phyloP scores from a whole-genome alignment of 2,329 filamentous ascomycete species.

The Cyphellophora attinorum region DNA sequence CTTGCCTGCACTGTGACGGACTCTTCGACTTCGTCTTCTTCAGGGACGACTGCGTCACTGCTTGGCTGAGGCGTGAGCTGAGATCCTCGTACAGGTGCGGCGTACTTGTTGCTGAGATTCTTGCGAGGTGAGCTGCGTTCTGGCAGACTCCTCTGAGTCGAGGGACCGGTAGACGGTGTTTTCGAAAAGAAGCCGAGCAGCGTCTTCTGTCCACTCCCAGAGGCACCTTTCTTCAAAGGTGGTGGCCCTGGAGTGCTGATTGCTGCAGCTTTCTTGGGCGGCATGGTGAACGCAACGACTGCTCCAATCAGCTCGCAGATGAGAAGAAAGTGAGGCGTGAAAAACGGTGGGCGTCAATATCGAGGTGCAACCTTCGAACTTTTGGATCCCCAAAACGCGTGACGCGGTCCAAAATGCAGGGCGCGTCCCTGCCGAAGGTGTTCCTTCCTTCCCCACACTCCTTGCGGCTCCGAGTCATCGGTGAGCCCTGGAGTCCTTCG shows the following conservation, averaged over 20 bases:
- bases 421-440: too few species aligned
- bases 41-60: constrained; percentile 63
- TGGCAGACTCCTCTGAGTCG: constrained; percentile 7
- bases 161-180: constrained; percentile 21
- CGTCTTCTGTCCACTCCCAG: constrained; percentile 53
- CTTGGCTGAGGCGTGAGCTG: constrained; percentile 66
- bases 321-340: too few species aligned
- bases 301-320: too few species aligned
- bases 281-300: too few species aligned
- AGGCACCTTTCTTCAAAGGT: constrained; percentile 29
- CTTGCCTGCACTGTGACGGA: constrained; percentile 23
- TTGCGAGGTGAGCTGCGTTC: constrained; percentile 20
- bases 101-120: constrained; percentile 37
- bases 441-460: too few species aligned
- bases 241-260: constrained; percentile 21
- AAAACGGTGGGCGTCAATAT: too few species aligned
- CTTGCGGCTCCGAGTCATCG: too few species aligned
- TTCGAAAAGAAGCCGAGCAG: constrained; percentile 75
- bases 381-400: too few species aligned
- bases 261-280: constrained; percentile 20
- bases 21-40: constrained; percentile 45
- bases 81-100: constrained; percentile 27
- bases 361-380: too few species aligned
- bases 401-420: too few species aligned
- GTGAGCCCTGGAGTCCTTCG: too few species aligned